phyloP scores from a whole-genome alignment of 352 stramenopile genomes.

The Phytophthora brassicae region DNA sequence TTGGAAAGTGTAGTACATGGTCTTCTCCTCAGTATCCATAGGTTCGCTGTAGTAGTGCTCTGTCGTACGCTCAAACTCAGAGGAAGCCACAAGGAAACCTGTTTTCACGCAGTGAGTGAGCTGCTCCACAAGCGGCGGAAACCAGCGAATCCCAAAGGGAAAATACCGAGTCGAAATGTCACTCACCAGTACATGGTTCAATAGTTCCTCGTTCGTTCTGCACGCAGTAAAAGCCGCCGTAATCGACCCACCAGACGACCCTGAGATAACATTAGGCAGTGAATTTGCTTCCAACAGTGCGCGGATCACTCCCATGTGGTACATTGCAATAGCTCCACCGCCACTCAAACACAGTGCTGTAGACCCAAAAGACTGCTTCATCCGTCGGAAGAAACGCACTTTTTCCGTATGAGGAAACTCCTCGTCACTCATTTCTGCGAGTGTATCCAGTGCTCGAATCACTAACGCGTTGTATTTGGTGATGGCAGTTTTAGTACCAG shows the following conservation, averaged over 20 bases:
- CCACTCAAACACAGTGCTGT: conserved; percentile 92
- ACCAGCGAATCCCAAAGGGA: conserved; percentile 65
- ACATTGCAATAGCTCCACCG: conserved; percentile 93
- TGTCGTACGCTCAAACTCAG: conserved; percentile 80
- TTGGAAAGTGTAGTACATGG: conserved; percentile 90
- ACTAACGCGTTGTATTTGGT: conserved; percentile 53
- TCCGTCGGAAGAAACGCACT: conserved; percentile 49
- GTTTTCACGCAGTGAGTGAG: conserved; percentile 87
- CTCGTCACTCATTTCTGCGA: conserved; percentile 28
- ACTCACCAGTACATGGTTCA: conserved; percentile 51
- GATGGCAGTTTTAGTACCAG: conserved; percentile 64
- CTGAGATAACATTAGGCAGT: conserved; percentile 92
- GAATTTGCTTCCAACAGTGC: conserved; percentile 86
- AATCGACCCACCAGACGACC: conserved; percentile 92
- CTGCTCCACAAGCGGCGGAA: conserved; percentile 84
- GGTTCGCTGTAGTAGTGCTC: conserved; percentile 91
- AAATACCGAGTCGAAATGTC: conserved; percentile 67
- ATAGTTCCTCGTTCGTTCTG: conserved; percentile 80
- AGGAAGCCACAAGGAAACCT: conserved; percentile 87
- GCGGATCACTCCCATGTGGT: conserved; percentile 92
- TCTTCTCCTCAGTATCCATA: conserved; percentile 44
- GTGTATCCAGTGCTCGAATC: conserved; percentile 45
- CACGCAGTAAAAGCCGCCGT: conserved; percentile 85
- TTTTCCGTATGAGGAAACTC: conserved; percentile 51
- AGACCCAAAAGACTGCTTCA: conserved; percentile 85